These are phyloP conservation scores for Eimeria tenella DNA, from an alignment of 169 alveolate genomes.

Conservation along the genomic window DNA sequence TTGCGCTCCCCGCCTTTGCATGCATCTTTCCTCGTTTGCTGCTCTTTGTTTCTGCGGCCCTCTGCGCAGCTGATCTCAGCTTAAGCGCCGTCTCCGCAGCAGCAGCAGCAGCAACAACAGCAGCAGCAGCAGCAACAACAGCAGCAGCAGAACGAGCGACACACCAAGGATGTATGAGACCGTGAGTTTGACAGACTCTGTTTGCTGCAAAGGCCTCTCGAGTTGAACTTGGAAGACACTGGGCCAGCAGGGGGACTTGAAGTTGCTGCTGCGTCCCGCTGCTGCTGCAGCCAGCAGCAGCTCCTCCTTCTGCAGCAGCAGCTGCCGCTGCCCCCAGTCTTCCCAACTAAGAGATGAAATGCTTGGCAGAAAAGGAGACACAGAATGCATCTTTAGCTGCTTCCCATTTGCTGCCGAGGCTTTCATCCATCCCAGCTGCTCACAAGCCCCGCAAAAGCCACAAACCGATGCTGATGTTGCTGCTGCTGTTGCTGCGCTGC, in stretches of 20 bases:
- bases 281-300: background rate
- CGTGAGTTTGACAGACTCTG: background rate
- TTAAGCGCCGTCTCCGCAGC: background rate
- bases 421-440: slow-evolving; percentile 45
- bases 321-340: slow-evolving; percentile 55
- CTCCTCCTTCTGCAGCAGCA: slow-evolving; percentile 24
- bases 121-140: background rate
- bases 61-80: background rate
- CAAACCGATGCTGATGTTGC: background rate
- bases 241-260: slow-evolving; percentile 45
- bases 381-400: background rate
- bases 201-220: background rate
- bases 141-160: background rate
- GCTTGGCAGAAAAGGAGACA: slow-evolving; percentile 23
- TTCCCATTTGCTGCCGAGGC: background rate
- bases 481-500: background rate
- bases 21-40: background rate
- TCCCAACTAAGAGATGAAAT: slow-evolving; percentile 23
- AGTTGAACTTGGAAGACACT: slow-evolving; percentile 11
- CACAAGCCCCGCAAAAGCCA: background rate
- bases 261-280: slow-evolving; percentile 6
- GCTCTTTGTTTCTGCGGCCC: background rate
- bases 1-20: background rate
- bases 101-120: slow-evolving; percentile 18
- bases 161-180: slow-evolving; percentile 45